Percentiles rank a stretch among this genome's conserved stretches.
Conservation (phyloP, 495 filamentous ascomycete genomes). For the Penicillium dipodomyicola region DNA sequence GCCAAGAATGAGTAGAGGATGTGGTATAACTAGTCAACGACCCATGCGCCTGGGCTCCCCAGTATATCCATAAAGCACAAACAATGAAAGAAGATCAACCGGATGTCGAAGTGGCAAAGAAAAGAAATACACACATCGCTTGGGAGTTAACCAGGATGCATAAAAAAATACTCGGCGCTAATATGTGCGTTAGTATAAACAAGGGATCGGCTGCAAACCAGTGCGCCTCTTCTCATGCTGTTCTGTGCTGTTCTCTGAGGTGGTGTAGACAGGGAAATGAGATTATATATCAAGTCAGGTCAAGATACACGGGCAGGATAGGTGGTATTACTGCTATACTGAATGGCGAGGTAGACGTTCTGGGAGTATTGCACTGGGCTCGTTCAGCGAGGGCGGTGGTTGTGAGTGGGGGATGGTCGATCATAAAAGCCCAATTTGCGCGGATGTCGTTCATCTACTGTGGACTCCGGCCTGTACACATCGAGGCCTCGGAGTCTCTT, state of each 20-base stretch:
- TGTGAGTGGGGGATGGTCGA: background rate
- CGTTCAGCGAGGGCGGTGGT: conserved; percentile 1
- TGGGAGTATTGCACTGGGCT: background rate
- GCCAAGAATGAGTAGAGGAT: background rate
- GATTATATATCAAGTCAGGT: background rate
- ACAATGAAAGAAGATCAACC: background rate
- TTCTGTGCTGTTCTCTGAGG: background rate
- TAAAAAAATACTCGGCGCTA: background rate
- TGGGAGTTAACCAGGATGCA: background rate
- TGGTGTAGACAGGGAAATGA: background rate
- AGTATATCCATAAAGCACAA: conserved; percentile 2
- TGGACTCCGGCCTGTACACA: conserved; percentile 34
- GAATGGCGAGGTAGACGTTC: background rate
- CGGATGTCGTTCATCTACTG: conserved; percentile 15
- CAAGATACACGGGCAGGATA: background rate
- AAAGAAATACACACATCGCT: background rate
- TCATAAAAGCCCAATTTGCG: background rate
- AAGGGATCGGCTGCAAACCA: conserved; percentile 7
- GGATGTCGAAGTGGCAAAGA: background rate
- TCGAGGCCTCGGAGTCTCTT: conserved; percentile 52
- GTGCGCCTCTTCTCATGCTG: conserved; percentile 2
- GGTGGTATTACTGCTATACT: background rate
- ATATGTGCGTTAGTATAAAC: conserved; percentile 10
- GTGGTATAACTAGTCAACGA: conserved; percentile 20
- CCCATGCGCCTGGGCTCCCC: conserved; percentile 13